Evolutionary conservation across 768 basidiomycete species (phyloP), one percentile per base, ranked within the genome.

Genomic region (Butyriboletus loyo): DNA sequence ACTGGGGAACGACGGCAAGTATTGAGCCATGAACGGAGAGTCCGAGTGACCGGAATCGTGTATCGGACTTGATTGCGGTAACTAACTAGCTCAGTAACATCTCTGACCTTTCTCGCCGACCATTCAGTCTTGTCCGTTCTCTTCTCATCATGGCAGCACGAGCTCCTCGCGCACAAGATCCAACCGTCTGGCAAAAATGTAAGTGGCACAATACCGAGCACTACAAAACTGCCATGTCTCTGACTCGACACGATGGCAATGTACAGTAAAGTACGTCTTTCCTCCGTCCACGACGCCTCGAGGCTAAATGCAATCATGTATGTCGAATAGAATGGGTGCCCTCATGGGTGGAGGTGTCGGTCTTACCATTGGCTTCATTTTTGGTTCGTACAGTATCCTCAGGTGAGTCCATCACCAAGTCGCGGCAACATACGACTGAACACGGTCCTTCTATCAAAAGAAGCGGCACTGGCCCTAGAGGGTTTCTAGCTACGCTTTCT

Each of bases 341-440:
- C 72, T 91, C 52, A 92, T 92, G 90, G 91, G 91, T 50, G 89
- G 86, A 61, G 91, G 92, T 53, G 95, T 98, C 49, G 96, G 96
- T 13, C 80, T 97, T 41, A 96, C 94, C 31, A 97, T 98, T 66
- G 96, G 97, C 17, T 98, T 98, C 74, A 86, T 99, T 54, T 98
- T 98, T 65, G 96, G 96, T 38, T 85, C 87, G 25, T 97, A 88
- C 77, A 93, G 85, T 62, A 91, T 98, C 66, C 72, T 98, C 39
- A 78, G 92, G 94, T 91, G 60, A 64, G 86, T 25, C n/a, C 21
- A 24, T 25, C 19, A 21, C 28, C 25, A 11, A 27, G 36, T 35
- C 22, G 17, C n/a, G 31, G 37, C 25, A 13, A 35, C 24, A 19
- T 34, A 14, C 24, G 36, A 28, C 40, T 65, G 41, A 65, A 52